Conservation (phyloP, 2,329 filamentous ascomycete genomes). For the Fusarium hainanense region DNA sequence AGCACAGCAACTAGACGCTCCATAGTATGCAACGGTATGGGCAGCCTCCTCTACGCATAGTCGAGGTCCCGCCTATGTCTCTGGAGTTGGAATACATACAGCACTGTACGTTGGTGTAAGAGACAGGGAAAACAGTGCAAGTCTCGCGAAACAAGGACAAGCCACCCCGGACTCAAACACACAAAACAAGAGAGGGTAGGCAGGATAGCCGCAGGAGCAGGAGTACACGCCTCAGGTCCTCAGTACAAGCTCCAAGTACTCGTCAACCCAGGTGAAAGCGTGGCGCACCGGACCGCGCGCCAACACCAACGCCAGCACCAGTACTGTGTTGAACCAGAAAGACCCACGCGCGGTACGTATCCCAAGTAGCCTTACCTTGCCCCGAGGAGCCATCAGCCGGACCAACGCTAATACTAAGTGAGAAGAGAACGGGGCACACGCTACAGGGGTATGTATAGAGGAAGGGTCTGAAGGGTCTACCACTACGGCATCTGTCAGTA, state of each 20-base stretch:
- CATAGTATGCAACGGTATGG: conserved; percentile 8
- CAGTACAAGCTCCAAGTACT: conserved; percentile 32
- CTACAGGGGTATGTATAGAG: conserved; percentile 12
- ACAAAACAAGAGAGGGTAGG: conserved; percentile 9
- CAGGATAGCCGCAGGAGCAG: neutral
- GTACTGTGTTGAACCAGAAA: neutral
- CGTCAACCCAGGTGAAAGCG: conserved; percentile 19
- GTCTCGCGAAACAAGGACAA: conserved; percentile 25
- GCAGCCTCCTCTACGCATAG: neutral
- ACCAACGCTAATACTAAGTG: conserved; percentile 19
- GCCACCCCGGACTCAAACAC: conserved; percentile 41
- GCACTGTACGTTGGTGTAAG: conserved; percentile 36
- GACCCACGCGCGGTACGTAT: conserved; percentile 17
- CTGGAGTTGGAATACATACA: neutral
- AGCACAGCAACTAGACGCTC: neutral
- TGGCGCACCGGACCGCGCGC: conserved; percentile 40
- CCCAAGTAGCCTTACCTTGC: conserved; percentile 13
- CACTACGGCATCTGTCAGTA: neutral
- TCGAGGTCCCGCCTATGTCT: neutral
- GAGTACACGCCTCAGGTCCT: conserved; percentile 27
- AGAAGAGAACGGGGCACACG: conserved; percentile 1
- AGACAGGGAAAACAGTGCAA: conserved; percentile 18
- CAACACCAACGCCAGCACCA: conserved; percentile 9
- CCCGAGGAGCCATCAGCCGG: conserved; percentile 12
- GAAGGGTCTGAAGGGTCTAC: conserved; percentile 22